Percentiles rank a stretch among this genome's conserved stretches.
These are phyloP conservation scores for Gossypium schwendimanii DNA, from an alignment of 441 rosid genomes.

Conservation along the genomic window DNA sequence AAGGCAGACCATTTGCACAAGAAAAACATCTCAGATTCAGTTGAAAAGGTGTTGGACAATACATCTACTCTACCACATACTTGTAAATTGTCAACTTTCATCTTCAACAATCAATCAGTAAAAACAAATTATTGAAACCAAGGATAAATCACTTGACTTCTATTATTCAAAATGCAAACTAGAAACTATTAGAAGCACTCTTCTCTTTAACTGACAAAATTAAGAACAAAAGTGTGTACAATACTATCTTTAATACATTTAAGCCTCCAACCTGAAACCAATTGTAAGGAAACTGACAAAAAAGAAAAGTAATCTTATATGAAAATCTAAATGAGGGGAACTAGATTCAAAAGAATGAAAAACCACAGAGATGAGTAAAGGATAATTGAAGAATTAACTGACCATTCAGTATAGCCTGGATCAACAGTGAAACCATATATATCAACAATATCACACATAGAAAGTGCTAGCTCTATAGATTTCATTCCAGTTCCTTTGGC, in stretches of 20 bases:
- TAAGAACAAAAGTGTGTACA: neutral
- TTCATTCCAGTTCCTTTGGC: conserved; percentile 99
- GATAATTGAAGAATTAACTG: conserved; percentile 17
- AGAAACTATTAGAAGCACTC: neutral
- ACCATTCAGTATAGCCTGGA: conserved; percentile 99
- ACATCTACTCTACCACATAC: conserved; percentile 2
- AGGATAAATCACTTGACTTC: neutral
- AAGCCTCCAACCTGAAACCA: neutral
- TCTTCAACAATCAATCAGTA: neutral
- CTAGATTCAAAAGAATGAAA: neutral
- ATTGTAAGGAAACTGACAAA: neutral
- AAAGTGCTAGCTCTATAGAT: conserved; percentile 88
- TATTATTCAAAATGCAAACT: conserved; percentile 1
- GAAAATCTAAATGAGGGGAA: neutral
- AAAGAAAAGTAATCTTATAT: neutral
- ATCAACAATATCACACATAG: conserved; percentile 92
- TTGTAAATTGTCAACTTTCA: neutral
- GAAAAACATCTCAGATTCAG: neutral
- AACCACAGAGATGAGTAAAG: neutral
- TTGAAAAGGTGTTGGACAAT: neutral
- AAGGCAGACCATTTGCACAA: neutral
- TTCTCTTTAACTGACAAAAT: neutral
- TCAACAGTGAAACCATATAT: conserved; percentile 98
- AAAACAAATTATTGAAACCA: neutral
- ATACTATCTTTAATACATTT: neutral